Base-by-base conservation (phyloP, 2,329 filamentous ascomycete genomes). In the Hypoxylon sp. region DNA sequence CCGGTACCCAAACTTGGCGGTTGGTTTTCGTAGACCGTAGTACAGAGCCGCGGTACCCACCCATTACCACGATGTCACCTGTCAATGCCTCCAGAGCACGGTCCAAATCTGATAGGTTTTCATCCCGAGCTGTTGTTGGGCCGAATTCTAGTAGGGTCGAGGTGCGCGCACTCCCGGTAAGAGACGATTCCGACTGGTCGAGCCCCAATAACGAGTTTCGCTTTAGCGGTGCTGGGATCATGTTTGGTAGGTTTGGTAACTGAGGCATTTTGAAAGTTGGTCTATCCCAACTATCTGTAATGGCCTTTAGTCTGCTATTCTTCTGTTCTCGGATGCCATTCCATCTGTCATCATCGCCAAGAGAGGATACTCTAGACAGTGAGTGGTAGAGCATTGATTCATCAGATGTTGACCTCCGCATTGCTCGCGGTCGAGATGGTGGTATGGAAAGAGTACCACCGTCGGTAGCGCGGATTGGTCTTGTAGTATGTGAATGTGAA, bases 1-100 rank as follows among this genome's bases (percentile, higher is more conserved):
- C 89, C 0, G 94, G 94, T 1, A 96, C 92, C 94, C 94, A 98
- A 0, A 97, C 80, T 74, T 97, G 93, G n/a, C 93, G 88, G 72
- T 94, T 88, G 3, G 91, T 86, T 65, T 93, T 89, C 10, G 92
- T 90, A 10, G 93, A 96, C 28, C 94, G 88, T 28, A 98, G 78
- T n/a, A 97, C 85, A 0, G 94, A 97, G 3, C 94, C 94, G 68
- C 94, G 86, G 74, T 97, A 97, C 13, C 94, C 94, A 19, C 94
- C 94, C 73, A 98, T 84, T 28, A 97, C 83, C 6, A 98, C 92
- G 6, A 98, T 76, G 73, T 98, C 94, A 0, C 94, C 94, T 0
- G 88, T 91, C 20, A 97, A 79, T 4, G 87, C 81, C 48, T 90
- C 87, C 48, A 97, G 73, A 73, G 82, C 80, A 15, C 76, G 82